Evolutionary conservation across 2,329 filamentous ascomycete genomes (phyloP).

Genomic region (Diaporthe vaccinii): DNA sequence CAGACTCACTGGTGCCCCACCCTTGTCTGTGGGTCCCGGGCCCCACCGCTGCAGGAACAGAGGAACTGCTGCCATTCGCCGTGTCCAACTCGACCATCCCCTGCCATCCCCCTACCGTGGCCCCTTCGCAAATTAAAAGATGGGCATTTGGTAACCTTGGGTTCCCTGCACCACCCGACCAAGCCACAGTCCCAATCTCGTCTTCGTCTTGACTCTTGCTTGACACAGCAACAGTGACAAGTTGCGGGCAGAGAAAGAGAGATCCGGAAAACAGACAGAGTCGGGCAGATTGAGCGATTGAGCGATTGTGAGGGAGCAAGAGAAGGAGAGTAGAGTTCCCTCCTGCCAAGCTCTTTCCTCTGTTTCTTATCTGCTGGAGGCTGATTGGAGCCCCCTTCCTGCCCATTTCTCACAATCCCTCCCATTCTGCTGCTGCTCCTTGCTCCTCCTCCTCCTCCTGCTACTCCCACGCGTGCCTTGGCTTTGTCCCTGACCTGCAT

Average conservation of each 20-base stretch:
- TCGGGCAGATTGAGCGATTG: not conserved
- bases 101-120: not conserved
- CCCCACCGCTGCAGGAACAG: constrained; percentile 26
- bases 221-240: constrained; percentile 26
- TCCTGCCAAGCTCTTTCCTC: not conserved
- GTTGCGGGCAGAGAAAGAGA: constrained; percentile 4
- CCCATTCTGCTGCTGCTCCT: not conserved
- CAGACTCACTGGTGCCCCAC: not conserved
- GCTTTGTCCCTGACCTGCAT: constrained; percentile 13
- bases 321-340: not conserved
- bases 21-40: constrained; percentile 14
- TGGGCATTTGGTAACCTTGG: constrained; percentile 7
- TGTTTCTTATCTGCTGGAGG: not conserved
- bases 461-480: constrained; percentile 8
- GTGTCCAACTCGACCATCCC: constrained; percentile 9
- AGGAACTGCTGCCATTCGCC: constrained; percentile 26
- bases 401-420: not conserved
- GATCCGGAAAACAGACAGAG: not conserved
- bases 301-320: not conserved
- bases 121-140: constrained; percentile 31
- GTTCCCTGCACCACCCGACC: constrained; percentile 19
- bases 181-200: constrained; percentile 32
- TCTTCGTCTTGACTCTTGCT: constrained; percentile 24
- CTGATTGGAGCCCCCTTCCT: not conserved
- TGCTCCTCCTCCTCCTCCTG: not conserved